A percentile compares a stretch with the other conserved stretches of the same genome.
Evolutionary conservation across 2,329 filamentous ascomycete species (phyloP).

Genomic region (Alternaria burnsii): DNA sequence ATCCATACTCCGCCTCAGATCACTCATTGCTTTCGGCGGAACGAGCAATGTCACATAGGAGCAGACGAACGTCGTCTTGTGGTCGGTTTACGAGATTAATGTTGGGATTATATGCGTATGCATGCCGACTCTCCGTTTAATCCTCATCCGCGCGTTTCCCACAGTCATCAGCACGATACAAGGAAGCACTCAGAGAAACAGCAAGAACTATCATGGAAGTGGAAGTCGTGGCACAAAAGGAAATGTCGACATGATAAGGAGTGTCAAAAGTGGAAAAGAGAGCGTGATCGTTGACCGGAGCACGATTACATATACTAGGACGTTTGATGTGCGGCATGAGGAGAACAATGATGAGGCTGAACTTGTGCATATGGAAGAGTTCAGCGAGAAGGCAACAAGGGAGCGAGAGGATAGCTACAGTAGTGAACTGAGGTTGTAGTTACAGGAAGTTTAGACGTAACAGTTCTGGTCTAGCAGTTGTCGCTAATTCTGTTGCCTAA

Average conservation of each 20-base stretch:
- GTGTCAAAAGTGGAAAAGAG: conserved; percentile 2
- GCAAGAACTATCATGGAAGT: conserved; percentile 19
- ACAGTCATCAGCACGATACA: conserved; percentile 40
- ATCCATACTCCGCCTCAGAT: conserved; percentile 52
- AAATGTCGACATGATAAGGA: conserved; percentile 10
- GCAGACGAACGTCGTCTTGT: conserved; percentile 24
- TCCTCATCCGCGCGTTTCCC: conserved; percentile 45
- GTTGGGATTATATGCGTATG: conserved; percentile 52
- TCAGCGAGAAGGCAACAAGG: not conserved
- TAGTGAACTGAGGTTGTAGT: not conserved
- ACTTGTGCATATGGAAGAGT: not conserved
- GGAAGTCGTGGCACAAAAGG: conserved; percentile 26
- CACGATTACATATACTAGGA: conserved; percentile 13
- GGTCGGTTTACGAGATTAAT: conserved; percentile 28
- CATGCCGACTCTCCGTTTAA: conserved; percentile 50
- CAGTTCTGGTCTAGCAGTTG: too few relatives aligned
- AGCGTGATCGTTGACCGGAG: not conserved
- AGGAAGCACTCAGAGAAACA: conserved; percentile 4
- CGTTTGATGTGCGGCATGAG: conserved; percentile 11
- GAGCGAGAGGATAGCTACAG: not conserved
- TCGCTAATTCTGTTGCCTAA: too few relatives aligned
- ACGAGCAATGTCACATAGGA: conserved; percentile 51
- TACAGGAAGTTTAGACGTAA: too few relatives aligned
- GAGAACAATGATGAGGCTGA: conserved; percentile 7
- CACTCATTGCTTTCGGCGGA: conserved; percentile 52